Evolutionary conservation across 169 alveolate genomes (phyloP).

Genomic region (Plasmodium knowlesi): DNA sequence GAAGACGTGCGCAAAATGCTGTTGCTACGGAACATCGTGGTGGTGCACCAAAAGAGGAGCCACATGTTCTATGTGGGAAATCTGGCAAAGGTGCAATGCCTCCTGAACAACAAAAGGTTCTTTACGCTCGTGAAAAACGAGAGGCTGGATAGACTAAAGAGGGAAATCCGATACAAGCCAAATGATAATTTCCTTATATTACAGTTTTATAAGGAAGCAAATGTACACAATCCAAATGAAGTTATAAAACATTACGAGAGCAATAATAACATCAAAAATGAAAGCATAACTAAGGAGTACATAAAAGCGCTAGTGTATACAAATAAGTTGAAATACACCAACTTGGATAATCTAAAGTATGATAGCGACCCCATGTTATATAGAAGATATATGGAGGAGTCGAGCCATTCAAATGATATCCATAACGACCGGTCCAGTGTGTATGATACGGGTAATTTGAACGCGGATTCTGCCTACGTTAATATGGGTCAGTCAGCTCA

Average conservation of each 20-base stretch:
- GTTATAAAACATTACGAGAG: conserved; percentile 72
- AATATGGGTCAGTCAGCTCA: conserved; percentile 21
- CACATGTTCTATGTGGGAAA: conserved; percentile 15
- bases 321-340: conserved; percentile 77
- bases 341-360: conserved; percentile 74
- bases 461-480: conserved; percentile 4
- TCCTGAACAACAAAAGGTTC: conserved; percentile 25
- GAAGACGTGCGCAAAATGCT: conserved; percentile 23
- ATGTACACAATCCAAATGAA: conserved; percentile 72
- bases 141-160: conserved; percentile 65
- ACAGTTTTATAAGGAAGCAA: conserved; percentile 74
- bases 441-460: conserved; percentile 41
- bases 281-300: conserved; percentile 80
- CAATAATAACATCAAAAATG: conserved; percentile 73
- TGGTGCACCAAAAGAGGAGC: conserved; percentile 61
- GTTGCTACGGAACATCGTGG: conserved; percentile 48
- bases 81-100: not conserved
- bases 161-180: conserved; percentile 68
- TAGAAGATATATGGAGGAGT: conserved; percentile 26
- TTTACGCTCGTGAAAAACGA: conserved; percentile 37
- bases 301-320: conserved; percentile 84
- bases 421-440: conserved; percentile 10
- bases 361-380: conserved; percentile 31
- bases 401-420: not conserved
- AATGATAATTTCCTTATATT: conserved; percentile 69